Percentiles rank a stretch among this genome's conserved stretches.
Conservation (phyloP, 129 eudicot genomes). For the Tagetes patula region DNA sequence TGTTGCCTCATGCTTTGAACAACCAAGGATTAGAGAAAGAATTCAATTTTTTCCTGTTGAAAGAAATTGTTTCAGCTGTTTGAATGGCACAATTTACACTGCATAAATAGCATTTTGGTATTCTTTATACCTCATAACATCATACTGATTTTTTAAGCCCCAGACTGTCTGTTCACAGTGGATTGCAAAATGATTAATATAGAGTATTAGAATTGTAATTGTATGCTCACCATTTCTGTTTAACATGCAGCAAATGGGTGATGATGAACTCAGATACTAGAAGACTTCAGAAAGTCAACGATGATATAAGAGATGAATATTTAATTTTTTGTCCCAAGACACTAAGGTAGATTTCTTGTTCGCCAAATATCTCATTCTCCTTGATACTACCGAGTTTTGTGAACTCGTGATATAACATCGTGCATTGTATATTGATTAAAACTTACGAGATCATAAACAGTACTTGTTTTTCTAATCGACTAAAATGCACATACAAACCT, state of each 20-base stretch:
- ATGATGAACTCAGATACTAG: constrained; percentile 93
- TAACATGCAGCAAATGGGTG: constrained; percentile 79
- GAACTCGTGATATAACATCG: neutral
- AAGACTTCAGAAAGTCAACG: constrained; percentile 73
- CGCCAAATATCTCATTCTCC: neutral
- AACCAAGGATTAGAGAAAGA: neutral
- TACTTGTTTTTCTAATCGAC: neutral
- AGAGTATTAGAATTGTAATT: neutral
- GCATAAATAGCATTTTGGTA: neutral
- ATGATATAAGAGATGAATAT: constrained; percentile 71
- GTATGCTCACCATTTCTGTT: neutral
- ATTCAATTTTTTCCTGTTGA: neutral
- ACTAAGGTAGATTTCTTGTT: constrained; percentile 47
- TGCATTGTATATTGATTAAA: neutral
- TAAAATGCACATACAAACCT: neutral
- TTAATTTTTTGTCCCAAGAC: constrained; percentile 59
- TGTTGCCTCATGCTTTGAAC: neutral
- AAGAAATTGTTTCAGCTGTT: neutral
- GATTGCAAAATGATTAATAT: neutral
- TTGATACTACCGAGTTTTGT: constrained; percentile 13
- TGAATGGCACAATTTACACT: neutral
- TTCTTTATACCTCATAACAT: neutral
- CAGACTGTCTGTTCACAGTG: neutral
- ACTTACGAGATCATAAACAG: neutral
- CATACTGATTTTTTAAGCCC: no score